Evolutionary conservation across 495 filamentous ascomycete species (phyloP), one percentile per base, ranked within the genome.

Genomic region (Trichoderma orchidacearum): DNA sequence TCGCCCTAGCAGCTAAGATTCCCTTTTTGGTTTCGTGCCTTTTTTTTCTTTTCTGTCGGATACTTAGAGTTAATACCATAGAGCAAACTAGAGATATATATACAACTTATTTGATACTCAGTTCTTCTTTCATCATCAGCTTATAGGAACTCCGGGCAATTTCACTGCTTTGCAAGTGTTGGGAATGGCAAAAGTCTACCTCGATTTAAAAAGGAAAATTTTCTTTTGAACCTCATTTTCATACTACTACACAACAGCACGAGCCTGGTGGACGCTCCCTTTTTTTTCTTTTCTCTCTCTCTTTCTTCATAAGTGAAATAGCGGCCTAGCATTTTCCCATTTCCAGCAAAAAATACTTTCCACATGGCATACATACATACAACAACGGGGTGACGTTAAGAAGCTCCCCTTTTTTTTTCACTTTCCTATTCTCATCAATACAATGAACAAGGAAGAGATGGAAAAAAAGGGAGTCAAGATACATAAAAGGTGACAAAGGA

Each of bases 401-500:
- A 41, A 41, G 3, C 15, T 21, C 41, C 41, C 41, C 11, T 48
- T 27, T 27, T 23, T 23, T 48, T 27, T 27, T 23, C 5, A 48
- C 18, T 25, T 21, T 25, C 18, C 7, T 9, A n/a, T 17, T 48
- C 7, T 12, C 18, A 8, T 48, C 41, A 13, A 8, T 13, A 23
- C 1, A 18, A 21, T 18, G n/a, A 41, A 17, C 11, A 17, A 1
- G 15, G 18, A 41, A 7, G 21, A 17, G 8, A 41, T 13, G 3
- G n/a, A 18, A 23, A 41, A 41, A 41, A 18, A 48, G 3, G 5
- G 5, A 25, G 27, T 25, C 15, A 3, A 23, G 27, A 9, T 25
- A 48, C 41, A 48, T 48, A 9, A 48, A n/a, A n/a, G n/a, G n/a
- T 48, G 41, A 48, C 41, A 48, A 48, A 48, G 41, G 41, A 48